These are phyloP conservation scores for Amoeboaphelidium protococcarum DNA, from an alignment of 371 early-diverging fungal species.

Conservation along the genomic window DNA sequence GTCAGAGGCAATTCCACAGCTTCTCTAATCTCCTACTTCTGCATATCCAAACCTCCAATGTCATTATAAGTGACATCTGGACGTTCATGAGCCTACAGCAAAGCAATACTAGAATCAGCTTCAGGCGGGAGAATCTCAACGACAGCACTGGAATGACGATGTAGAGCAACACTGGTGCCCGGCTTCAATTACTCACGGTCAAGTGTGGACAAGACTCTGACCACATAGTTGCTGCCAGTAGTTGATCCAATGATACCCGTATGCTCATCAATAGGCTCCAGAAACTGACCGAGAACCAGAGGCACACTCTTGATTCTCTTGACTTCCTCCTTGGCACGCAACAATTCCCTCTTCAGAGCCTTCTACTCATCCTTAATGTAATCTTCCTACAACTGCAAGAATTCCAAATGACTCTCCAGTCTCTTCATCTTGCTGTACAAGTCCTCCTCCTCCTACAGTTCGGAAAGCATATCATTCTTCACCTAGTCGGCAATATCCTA, in stretches of 20 bases:
- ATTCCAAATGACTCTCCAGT: constrained; percentile 79
- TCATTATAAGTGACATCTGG: constrained; percentile 93
- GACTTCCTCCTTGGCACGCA: constrained; percentile 78
- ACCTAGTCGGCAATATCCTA: too few relatives aligned
- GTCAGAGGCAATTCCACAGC: constrained; percentile 98
- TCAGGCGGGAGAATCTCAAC: constrained; percentile 92
- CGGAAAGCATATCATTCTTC: too few relatives aligned
- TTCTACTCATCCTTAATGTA: constrained; percentile 96
- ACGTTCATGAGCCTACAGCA: constrained; percentile 79
- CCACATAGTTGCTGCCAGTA: constrained; percentile 84
- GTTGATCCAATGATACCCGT: constrained; percentile 96
- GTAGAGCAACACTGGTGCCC: constrained; percentile 85
- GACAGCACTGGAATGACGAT: constrained; percentile 94
- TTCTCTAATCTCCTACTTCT: constrained; percentile 99
- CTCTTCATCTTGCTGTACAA: background rate
- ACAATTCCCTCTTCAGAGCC: constrained; percentile 83
- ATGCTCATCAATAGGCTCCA: constrained; percentile 94
- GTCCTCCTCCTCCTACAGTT: too few relatives aligned
- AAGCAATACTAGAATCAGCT: constrained; percentile 85
- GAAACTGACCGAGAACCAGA: constrained; percentile 95
- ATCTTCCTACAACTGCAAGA: constrained; percentile 90
- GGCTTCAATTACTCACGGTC: constrained; percentile 97
- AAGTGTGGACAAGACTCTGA: constrained; percentile 89
- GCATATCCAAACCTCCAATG: constrained; percentile 97
- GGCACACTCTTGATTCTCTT: constrained; percentile 98